Evolutionary conservation across 257 asterid genomes (phyloP).

Genomic region (Nicotiana tomentosiformis): DNA sequence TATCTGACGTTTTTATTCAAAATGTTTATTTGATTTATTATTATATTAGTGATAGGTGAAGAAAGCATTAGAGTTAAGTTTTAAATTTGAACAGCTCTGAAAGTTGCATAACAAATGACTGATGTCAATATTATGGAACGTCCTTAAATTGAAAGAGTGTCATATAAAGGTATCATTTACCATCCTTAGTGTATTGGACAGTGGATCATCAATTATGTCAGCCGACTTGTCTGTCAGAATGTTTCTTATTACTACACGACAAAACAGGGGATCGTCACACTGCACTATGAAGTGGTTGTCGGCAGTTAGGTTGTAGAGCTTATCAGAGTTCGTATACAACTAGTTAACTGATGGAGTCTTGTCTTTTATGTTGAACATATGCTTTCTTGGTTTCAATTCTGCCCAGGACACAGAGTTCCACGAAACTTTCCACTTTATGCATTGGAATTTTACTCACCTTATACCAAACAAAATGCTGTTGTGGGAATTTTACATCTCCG

Average conservation of each 20-base stretch:
- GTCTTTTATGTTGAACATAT: neutral
- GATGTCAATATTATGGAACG: neutral
- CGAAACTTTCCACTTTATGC: neutral
- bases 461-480: constrained; percentile 5
- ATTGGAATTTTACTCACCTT: neutral
- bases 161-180: neutral
- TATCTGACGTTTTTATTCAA: neutral
- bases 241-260: neutral
- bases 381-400: neutral
- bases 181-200: neutral
- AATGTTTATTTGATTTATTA: neutral
- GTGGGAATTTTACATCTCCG: constrained; percentile 12
- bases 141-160: neutral
- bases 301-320: neutral
- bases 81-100: neutral
- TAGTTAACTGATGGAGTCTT: neutral
- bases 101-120: constrained; percentile 1
- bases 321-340: neutral
- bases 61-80: neutral
- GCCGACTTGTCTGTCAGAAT: neutral
- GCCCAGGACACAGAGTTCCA: neutral
- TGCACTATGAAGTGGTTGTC: constrained; percentile 1
- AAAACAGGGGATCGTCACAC: neutral
- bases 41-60: neutral
- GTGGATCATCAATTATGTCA: neutral